Base-by-base conservation (phyloP, 1,139 yeast genomes). In the Lodderomyces oxycetoniae region DNA sequence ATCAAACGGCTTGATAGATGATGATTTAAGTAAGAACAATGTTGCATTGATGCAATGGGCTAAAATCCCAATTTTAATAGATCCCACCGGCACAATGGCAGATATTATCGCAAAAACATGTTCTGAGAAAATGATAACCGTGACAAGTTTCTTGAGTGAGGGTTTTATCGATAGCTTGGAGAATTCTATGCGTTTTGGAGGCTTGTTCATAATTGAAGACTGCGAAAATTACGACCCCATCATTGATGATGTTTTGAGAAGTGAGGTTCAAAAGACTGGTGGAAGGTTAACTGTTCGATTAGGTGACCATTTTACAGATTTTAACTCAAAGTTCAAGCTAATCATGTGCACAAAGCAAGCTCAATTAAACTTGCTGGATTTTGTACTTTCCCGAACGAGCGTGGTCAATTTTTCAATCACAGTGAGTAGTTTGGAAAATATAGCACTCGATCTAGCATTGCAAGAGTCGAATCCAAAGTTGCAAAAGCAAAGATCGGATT, bases 101-200 rank as follows among this genome's bases (percentile, higher is more conserved):
- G 63, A 67, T 0, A 61, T 74, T 10, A 42, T 86, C 17, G 39
- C 47, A 3, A 50, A 56, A 13, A 51, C 55, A 23, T 43, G 51
- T 24, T 41, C 49, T 1, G 61, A 62, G 1, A 61, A 63, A 26
- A 69, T 67, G 33, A 52, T 81, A 2, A 61, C 70, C 0, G 52
- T 76, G 0, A 74, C 95, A 0, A 84, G 93, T 45, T 89, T 88
- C 49, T 55, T 82, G 34, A 86, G 83, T 47, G 74, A 71, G n/a
- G 74, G 81, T 0, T 84, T 81, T 52, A 53, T 73, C 4, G 81
- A 77, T 46, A 84, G 77, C 35, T 55, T 89, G 17, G 95, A 87
- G 50, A 83, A 87, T 49, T 80, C 95, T 0, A 55, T 89, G 17
- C 64, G 93, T 41, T 89, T 89, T 63, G 97, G 98, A 6, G 88